These are phyloP conservation scores for Paramecium sexaurelia DNA, from an alignment of 73 alveolate species.

Conservation along the genomic window DNA sequence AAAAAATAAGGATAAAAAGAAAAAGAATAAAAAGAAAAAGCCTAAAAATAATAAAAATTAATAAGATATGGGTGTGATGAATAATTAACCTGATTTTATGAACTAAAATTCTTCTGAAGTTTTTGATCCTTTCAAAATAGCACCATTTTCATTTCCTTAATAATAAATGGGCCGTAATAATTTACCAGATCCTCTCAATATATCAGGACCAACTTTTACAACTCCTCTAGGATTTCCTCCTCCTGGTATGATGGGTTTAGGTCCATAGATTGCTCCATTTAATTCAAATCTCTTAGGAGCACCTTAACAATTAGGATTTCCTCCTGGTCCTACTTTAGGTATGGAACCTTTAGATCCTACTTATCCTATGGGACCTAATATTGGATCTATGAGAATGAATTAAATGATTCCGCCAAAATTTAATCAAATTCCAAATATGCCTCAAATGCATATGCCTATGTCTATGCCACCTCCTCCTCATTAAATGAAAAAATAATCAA, in stretches of 20 bases:
- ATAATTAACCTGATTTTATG: background rate
- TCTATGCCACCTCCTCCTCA: background rate
- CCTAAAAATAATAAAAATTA: background rate
- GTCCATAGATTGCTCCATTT: constrained; percentile 29
- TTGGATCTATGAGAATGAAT: constrained; percentile 1
- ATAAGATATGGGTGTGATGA: background rate
- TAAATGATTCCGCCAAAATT: background rate
- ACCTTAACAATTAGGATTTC: background rate
- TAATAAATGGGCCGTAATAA: constrained; percentile 8
- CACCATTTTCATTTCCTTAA: constrained; percentile 21
- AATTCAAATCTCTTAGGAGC: background rate
- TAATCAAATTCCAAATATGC: background rate
- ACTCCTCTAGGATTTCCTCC: constrained; percentile 12
- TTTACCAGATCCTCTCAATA: background rate
- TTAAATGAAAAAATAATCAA: background rate
- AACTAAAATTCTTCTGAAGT: background rate
- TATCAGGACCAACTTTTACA: background rate
- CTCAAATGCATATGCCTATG: background rate
- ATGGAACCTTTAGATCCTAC: background rate
- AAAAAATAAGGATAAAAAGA: background rate
- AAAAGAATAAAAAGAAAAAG: background rate
- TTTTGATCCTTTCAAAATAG: background rate
- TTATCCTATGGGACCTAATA: background rate
- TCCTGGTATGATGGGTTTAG: constrained; percentile 31
- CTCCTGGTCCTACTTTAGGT: background rate